Percentiles rank a stretch among this genome's conserved stretches.
These are phyloP conservation scores for Ustilago tritici DNA, from an alignment of 1,284 basidiomycete genomes.

Conservation along the genomic window DNA sequence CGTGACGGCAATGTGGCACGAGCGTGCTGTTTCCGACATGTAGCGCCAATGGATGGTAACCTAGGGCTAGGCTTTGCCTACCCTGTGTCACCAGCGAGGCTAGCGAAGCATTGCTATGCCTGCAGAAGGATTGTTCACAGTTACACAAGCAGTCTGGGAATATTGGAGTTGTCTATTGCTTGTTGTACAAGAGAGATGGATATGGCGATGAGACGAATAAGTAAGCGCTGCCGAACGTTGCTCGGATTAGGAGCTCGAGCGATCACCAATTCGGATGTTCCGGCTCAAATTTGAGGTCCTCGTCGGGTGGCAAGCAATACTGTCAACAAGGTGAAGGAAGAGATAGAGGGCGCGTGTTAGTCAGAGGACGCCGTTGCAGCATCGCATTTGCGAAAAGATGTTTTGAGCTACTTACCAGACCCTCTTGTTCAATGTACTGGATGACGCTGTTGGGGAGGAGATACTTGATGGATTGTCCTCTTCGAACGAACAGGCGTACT, in stretches of 20 bases:
- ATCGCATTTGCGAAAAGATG: not conserved
- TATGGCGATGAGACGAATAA: not conserved
- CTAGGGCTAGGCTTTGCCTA: no score
- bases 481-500: constrained; percentile 81
- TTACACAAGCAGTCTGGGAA: no score
- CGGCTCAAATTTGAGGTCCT: constrained; percentile 32
- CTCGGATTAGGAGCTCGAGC: not conserved
- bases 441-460: constrained; percentile 91
- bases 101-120: no score
- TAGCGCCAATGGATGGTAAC: no score
- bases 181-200: not conserved
- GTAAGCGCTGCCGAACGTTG: not conserved
- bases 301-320: constrained; percentile 45
- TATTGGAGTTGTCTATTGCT: not conserved
- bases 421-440: constrained; percentile 89
- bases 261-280: constrained; percentile 48
- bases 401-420: constrained; percentile 65
- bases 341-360: not conserved
- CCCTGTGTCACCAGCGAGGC: no score
- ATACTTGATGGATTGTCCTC: constrained; percentile 93
- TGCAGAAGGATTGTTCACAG: no score
- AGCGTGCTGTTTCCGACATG: no score
- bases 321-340: not conserved
- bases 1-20: no score
- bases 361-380: not conserved